Evolutionary conservation across 2,329 filamentous ascomycete species (phyloP), one percentile per base, ranked within the genome.

Genomic region (Trichoderma cornu-damae): DNA sequence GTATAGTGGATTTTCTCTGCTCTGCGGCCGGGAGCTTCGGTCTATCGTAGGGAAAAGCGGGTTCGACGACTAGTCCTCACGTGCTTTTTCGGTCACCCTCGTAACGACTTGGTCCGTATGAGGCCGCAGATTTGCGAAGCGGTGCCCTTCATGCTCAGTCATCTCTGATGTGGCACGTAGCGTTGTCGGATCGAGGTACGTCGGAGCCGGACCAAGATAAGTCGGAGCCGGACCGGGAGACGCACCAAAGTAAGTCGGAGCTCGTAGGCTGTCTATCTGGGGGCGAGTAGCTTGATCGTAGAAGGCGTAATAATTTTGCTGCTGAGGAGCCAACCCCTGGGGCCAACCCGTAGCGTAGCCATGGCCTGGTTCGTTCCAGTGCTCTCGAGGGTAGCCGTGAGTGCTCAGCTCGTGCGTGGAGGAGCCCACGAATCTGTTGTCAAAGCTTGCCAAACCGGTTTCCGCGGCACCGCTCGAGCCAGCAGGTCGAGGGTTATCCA

Each of bases 41-140:
- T 22, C 28, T 26, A 35, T 16, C 66, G 51, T 67, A 68, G 50
- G 72, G 63, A 54, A 61, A 30, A 56, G 20, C 20, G 18, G 49
- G n/a, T 20, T n/a, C 7, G 3, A 35, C 38, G 30, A 18, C 43
- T 43, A 58, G 20, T 16, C 28, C 18, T 54, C 49, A n/a, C 18
- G 49, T 3, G n/a, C 18, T 22, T 37, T 28, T 28, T 35, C 4
- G 8, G 49, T 28, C 11, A 6, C 11, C 42, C 32, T 58, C 8
- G 22, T 24, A 42, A 28, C 28, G 12, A 7, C 24, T 12, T 48
- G 49, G 5, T 24, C 42, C n/a, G 18, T 8, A 14, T 40, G 35
- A 20, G n/a, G 20, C 43, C 57, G 54, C 11, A 14, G 5, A 43
- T 38, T 8, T 35, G 34, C 37, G n/a, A 28, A 48, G n/a, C 9